phyloP scores from a whole-genome alignment of 768 basidiomycete genomes.

The Collybiopsis confluens region DNA sequence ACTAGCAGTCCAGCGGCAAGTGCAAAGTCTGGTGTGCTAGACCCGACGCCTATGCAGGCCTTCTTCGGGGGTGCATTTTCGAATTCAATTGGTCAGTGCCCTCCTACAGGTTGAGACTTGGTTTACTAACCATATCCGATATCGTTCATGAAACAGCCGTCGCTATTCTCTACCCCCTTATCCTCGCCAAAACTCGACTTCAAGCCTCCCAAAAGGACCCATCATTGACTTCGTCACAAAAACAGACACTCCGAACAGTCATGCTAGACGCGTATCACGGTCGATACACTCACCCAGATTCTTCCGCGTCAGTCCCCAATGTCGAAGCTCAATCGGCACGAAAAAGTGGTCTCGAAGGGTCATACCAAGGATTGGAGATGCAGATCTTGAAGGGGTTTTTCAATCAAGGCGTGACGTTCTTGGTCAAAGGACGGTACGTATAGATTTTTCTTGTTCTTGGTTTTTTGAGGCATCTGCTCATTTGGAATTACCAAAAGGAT shows the following conservation, averaged over 20 bases:
- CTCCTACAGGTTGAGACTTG: neutral
- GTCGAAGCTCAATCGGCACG: no score
- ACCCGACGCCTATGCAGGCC: constrained; percentile 39
- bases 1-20: constrained; percentile 12
- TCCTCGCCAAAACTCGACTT: constrained; percentile 54
- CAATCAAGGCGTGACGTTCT: no score
- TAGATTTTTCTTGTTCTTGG: no score
- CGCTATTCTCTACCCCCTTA: constrained; percentile 49
- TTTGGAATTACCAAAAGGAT: no score
- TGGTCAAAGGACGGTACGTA: no score
- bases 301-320: no score
- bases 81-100: constrained; percentile 38
- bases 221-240: constrained; percentile 16
- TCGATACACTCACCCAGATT: neutral
- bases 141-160: constrained; percentile 30
- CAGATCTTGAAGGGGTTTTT: no score
- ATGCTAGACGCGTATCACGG: constrained; percentile 32
- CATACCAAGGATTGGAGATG: no score
- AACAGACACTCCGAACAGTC: constrained; percentile 15
- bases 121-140: neutral
- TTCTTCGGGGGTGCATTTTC: constrained; percentile 56
- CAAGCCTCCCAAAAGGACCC: constrained; percentile 27
- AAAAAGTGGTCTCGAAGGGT: no score
- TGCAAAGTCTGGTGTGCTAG: constrained; percentile 8
- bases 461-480: no score